Evolutionary conservation across 2,329 filamentous ascomycete species (phyloP), one percentile per base, ranked within the genome.

Genomic region (Microsporum canis): DNA sequence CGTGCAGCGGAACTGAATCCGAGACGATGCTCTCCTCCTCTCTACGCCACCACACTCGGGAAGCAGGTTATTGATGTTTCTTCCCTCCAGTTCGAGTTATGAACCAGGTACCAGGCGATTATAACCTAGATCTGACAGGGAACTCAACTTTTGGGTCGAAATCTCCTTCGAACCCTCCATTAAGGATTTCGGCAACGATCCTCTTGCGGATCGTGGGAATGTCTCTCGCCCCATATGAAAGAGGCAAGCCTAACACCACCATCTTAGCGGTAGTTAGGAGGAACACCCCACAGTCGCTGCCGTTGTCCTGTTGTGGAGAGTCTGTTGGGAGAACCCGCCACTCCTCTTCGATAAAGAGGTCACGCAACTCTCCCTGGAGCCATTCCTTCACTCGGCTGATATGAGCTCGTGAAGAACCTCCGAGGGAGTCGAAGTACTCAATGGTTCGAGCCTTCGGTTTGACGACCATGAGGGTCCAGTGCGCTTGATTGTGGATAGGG

Each of bases 281-380:
- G 63, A 80, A 80, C 2, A 79, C 77, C n/a, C 78, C 78, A 61
- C 78, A 80, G 62, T 80, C 78, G 59, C 72, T 75, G 33, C 73
- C 72, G 62, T 80, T 80, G 61, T 75, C 66, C 63, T 80, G 78
- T 61, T 71, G 71, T 5, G 78, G 77, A 4, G 75, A 77, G 4
- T 66, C 47, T 1, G 74, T 74, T 3, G 71, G 68, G 23, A 75
- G 68, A 4, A 75, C 67, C 1, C 63, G 67, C 78, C 78, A 80
- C 60, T 80, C 76, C 1, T 72, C 69, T 36, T 76, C 75, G 23
- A 71, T 66, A 62, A 71, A 80, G 27, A 66, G 66, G 6, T 66
- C 39, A 2, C 73, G 73, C 39, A 80, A 69, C 66, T 80, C 77
- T 2, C 68, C 69, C 31, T 65, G 64, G 7, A 80, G 71, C 76